These are phyloP conservation scores for Stachybotrys chlorohalonatus DNA, from an alignment of 2,329 filamentous ascomycete genomes.

Conservation along the genomic window DNA sequence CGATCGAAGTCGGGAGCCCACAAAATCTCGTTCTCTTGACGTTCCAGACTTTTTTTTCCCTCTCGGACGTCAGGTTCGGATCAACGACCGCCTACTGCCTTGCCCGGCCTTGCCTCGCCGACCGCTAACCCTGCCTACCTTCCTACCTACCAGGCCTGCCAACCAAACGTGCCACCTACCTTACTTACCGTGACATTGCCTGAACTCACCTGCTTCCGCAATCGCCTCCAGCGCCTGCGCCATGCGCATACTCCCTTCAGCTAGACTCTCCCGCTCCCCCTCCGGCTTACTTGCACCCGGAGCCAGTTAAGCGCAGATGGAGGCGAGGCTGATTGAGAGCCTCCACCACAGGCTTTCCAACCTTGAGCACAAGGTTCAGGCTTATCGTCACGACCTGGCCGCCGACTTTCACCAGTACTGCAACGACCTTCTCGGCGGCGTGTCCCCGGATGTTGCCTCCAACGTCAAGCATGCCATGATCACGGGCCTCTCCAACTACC, in stretches of 20 bases:
- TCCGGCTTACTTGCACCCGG: conserved; percentile 2
- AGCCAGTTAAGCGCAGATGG: conserved; percentile 24
- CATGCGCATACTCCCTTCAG: conserved; percentile 19
- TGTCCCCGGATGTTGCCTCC: conserved; percentile 35
- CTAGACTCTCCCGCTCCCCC: neutral
- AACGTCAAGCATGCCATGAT: conserved; percentile 37
- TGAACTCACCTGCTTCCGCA: too few relatives aligned
- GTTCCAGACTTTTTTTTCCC: neutral
- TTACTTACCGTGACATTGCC: too few relatives aligned
- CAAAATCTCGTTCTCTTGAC: neutral
- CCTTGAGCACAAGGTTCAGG: conserved; percentile 47
- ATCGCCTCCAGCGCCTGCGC: too few relatives aligned
- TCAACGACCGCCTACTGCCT: conserved; percentile 1
- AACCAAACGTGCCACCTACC: too few relatives aligned
- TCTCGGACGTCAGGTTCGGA: neutral
- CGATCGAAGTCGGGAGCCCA: neutral
- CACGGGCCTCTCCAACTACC: conserved; percentile 33
- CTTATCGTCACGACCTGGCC: conserved; percentile 48
- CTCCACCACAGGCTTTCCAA: conserved; percentile 45
- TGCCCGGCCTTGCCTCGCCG: conserved; percentile 1
- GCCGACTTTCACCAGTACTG: conserved; percentile 48
- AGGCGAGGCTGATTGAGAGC: conserved; percentile 38
- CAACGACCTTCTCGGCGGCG: conserved; percentile 37
- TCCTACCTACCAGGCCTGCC: too few relatives aligned
- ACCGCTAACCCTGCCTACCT: neutral